Base-by-base conservation (phyloP, 306 rosid species). In the Acacia acuminata region DNA sequence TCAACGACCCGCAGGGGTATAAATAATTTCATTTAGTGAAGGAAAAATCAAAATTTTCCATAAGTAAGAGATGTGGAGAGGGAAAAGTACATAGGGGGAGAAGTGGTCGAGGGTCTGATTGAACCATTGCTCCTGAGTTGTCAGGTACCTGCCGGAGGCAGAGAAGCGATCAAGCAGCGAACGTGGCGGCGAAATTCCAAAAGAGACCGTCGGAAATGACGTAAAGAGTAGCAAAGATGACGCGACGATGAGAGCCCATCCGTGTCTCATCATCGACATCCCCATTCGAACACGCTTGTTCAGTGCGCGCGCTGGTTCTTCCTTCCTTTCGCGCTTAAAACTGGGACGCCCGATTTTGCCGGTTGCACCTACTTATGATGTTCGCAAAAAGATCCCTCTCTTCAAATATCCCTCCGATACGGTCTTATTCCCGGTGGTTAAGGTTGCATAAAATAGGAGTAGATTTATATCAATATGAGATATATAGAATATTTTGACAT, bases 21-120 rank as follows among this genome's bases (percentile, higher is more conserved):
- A 53, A 34, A 8, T 10, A 70, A 38, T 38, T 73, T 0, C 0
- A 73, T 48, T 40, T 27, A 27, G 30, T 24, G 20, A 73, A 47
- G 64, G 10, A 38, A 38, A 38, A 38, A 38, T 38, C 40, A 6
- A 47, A 60, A 61, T 40, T 61, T 15, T 65, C 44, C 51, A 73
- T 3, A 12, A 7, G 36, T 14, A 73, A 36, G 10, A 56, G 76
- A 22, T 67, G 44, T 8, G 65, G 40, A 76, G 43, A 65, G 36
- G 69, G 34, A 71, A 1, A 76, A 50, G 65, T 89, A 93, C 97
- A 79, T 70, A 91, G 84, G 94, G 97, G 65, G 97, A 90, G 86
- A 88, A 94, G 81, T 94, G 98, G 25, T 94, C 97, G 82, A 94
- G 94, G 14, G 91, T 92, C 83, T 93, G 98, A 8, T 78, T 72